Evolutionary conservation across 2,329 filamentous ascomycete genomes (phyloP).

Genomic region (Fusarium hainanense): DNA sequence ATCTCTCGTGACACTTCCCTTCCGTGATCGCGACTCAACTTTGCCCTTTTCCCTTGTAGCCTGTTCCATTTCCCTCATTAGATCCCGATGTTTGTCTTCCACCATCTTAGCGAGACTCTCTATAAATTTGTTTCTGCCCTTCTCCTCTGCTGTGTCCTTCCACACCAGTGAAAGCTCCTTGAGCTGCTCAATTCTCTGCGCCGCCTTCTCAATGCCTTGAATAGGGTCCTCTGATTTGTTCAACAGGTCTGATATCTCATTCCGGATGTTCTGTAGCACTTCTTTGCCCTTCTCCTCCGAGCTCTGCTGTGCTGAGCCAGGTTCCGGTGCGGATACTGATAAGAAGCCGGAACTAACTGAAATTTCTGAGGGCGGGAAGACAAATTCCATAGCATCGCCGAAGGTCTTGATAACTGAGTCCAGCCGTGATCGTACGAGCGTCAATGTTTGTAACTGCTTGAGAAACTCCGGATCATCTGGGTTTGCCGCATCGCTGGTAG

Average conservation of each 20-base stretch:
- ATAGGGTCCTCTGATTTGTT: slow-evolving; percentile 66
- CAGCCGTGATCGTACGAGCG: slow-evolving; percentile 82
- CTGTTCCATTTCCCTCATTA: slow-evolving; percentile 64
- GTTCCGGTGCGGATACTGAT: slow-evolving; percentile 87
- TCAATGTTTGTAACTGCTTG: slow-evolving; percentile 82
- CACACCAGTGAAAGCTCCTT: slow-evolving; percentile 83
- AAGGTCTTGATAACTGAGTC: slow-evolving; percentile 92
- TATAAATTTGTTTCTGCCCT: slow-evolving; percentile 82
- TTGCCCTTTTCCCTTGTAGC: slow-evolving; percentile 51
- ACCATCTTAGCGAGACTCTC: slow-evolving; percentile 84
- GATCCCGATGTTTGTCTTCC: slow-evolving; percentile 74
- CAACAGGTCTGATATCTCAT: slow-evolving; percentile 78
- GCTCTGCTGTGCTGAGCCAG: slow-evolving; percentile 70
- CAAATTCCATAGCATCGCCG: slow-evolving; percentile 95
- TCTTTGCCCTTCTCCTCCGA: slow-evolving; percentile 90
- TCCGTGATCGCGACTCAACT: slow-evolving; percentile 51
- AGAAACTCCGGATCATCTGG: slow-evolving; percentile 73
- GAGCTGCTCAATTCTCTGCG: slow-evolving; percentile 78
- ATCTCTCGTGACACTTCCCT: slow-evolving; percentile 49
- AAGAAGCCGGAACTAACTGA: slow-evolving; percentile 87
- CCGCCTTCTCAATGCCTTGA: slow-evolving; percentile 78
- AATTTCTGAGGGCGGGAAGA: slow-evolving; percentile 86
- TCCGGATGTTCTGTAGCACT: slow-evolving; percentile 75
- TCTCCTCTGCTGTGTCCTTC: slow-evolving; percentile 96
- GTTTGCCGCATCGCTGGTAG: slow-evolving; percentile 18